Base-by-base conservation (phyloP, 176 grass and related monocot genomes). In the Eleusine coracana region DNA sequence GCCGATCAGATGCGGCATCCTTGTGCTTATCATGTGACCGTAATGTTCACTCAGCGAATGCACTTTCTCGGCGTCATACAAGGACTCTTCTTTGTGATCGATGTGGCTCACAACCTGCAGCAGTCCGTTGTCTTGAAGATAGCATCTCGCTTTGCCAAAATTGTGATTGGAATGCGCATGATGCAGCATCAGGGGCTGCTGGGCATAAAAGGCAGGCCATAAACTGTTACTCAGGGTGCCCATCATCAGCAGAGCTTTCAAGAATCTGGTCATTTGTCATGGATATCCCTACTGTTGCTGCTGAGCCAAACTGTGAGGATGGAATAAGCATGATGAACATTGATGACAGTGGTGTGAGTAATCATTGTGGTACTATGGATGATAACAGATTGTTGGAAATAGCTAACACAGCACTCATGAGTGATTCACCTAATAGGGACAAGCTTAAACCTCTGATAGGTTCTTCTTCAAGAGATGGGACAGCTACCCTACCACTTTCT, bases 1-100 rank as follows among this genome's bases (percentile, higher is more conserved):
- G 96, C 91, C 86, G 86, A 82, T 99, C 96, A 64, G 96, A 99
- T 78, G 83, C 87, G 0, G 93, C 96, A 12, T 96, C 80, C 31
- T 86, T 94, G 60, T 99, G 96, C 74, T 88, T 99, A 54, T 99
- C 85, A 21, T 99, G 96, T 59, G 96, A 99, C 77, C 93, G 71
- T 20, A 94, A 83, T 81, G 87, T 99, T 58, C 93, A 99, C 79
- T 99, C 93, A 72, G 93, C 93, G 59, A 99, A 99, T 46, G 84
- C 93, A 3, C 91, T 99, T 18, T 96, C 96, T 40, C 80, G 28
- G 20, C 89, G 93, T 63, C 96, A 99, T 80, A 83, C 51, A n/a
- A 92, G 91, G 48, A 96, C 93, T 84, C 93, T 96, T 80, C 73
- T 99, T 44, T 96, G 96, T 75, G 97, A 94, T 75, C 87, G 80